These are phyloP conservation scores for Torulaspora maleeae DNA, from an alignment of 805 yeast species.

Conservation along the genomic window DNA sequence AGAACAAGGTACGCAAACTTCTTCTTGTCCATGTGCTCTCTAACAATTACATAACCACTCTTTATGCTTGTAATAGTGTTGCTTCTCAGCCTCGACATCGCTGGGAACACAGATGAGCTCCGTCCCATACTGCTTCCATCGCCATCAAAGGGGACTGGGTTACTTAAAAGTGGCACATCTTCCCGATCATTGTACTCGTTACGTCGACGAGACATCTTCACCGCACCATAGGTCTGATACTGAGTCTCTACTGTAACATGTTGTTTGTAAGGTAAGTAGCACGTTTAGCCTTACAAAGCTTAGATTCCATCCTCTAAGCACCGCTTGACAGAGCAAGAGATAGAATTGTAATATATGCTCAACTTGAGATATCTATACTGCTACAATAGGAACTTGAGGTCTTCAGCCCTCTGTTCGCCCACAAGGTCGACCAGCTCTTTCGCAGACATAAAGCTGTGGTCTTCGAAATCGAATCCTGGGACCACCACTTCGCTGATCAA, in stretches of 20 bases:
- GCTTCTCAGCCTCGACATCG: conserved; percentile 24
- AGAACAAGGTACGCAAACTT: conserved; percentile 25
- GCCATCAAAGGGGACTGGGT: conserved; percentile 6
- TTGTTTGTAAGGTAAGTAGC: neutral
- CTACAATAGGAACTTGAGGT: conserved; percentile 37
- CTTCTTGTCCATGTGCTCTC: conserved; percentile 31
- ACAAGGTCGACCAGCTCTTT: conserved; percentile 35
- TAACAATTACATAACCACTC: conserved; percentile 28
- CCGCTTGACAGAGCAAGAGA: neutral
- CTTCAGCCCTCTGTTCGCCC: conserved; percentile 38
- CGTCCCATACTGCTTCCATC: conserved; percentile 2
- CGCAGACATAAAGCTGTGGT: conserved; percentile 43
- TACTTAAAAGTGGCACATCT: conserved; percentile 6
- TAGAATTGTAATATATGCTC: neutral
- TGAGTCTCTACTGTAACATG: neutral
- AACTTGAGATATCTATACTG: neutral
- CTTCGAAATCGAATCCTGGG: conserved; percentile 56
- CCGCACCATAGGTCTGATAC: neutral
- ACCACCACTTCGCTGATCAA: conserved; percentile 55
- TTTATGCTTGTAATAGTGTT: conserved; percentile 30
- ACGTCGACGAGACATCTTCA: conserved; percentile 4
- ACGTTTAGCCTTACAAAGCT: neutral
- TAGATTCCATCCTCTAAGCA: neutral
- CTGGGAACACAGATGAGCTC: conserved; percentile 1
- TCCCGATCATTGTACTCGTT: neutral